Conservation (phyloP, 1,139 yeast genomes). For the Geotrichum bryndzae region DNA sequence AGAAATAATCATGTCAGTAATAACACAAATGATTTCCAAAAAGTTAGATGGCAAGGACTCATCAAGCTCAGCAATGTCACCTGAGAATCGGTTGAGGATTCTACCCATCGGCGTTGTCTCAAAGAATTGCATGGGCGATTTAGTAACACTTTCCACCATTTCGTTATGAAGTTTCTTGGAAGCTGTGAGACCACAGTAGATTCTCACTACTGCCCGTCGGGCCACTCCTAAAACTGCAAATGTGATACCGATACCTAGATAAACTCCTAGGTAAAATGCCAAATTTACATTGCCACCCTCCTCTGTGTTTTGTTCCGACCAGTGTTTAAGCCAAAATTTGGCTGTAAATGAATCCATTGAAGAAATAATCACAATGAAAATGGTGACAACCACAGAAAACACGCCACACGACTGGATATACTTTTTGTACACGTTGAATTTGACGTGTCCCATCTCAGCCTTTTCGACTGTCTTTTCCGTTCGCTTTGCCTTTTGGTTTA, state of each 20-base stretch:
- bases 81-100: slow-evolving; percentile 64
- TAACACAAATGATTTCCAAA: slow-evolving; percentile 45
- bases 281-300: slow-evolving; percentile 64
- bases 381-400: slow-evolving; percentile 50
- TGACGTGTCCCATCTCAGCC: slow-evolving; percentile 81
- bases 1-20: slow-evolving; percentile 55
- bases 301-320: slow-evolving; percentile 69
- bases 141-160: slow-evolving; percentile 74
- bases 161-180: slow-evolving; percentile 68
- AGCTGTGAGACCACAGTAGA: slow-evolving; percentile 75
- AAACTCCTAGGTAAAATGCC: slow-evolving; percentile 59
- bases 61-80: slow-evolving; percentile 64
- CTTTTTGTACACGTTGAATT: slow-evolving; percentile 70
- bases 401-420: slow-evolving; percentile 85
- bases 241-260: slow-evolving; percentile 61
- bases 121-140: slow-evolving; percentile 66
- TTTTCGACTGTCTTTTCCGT: slow-evolving; percentile 45
- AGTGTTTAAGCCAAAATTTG: slow-evolving; percentile 84
- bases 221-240: slow-evolving; percentile 52
- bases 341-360: slow-evolving; percentile 49
- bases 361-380: slow-evolving; percentile 38
- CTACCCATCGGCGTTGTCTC: slow-evolving; percentile 70
- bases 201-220: slow-evolving; percentile 66
- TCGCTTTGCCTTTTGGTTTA: slow-evolving; percentile 26
- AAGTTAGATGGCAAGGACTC: slow-evolving; percentile 46